Evolutionary conservation across 805 yeast genomes (phyloP), one percentile per base, ranked within the genome.

Genomic region (Myxozyma vanderwaltii): DNA sequence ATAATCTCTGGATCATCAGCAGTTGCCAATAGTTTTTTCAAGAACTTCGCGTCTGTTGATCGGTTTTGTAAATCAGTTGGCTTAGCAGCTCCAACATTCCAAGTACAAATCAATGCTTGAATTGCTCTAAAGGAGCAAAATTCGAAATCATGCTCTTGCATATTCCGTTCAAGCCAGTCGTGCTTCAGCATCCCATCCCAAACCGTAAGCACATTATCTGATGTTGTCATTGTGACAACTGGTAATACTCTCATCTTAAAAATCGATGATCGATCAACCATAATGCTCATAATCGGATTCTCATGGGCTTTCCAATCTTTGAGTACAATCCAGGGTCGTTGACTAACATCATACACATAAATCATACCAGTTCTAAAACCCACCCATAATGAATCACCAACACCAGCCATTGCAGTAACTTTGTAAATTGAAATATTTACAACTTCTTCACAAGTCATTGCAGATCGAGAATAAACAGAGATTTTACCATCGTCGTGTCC

Each of bases 1-100:
- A 89, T 84, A 1, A 91, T 71, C 68, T 92, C 97, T 38, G 88
- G 82, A 31, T 72, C 61, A 27, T 70, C 68, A n/a, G 71, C 71
- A 4, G 19, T 72, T 67, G 12, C 70, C 67, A 44, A 68, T 66
- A 45, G 45, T 21, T 26, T 48, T 24, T 39, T 31, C 52, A 67
- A 57, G 61, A 67, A 71, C 33, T 45, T 60, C 26, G 59, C 56
- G 36, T 64, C 67, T 3, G 48, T 56, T 12, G 53, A 36, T 33
- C 63, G 58, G 1, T 56, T 35, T 8, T 70, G 67, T 48, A 75
- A 55, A 29, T 67, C 69, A 1, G 64, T 39, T 0, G 79, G 77
- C 23, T 68, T 65, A 2, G 73, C 64, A 8, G 78, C 76, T 8
- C 77, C 80, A 4, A 74, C 74, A 55, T 76, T 76, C 79, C 79